Base-by-base conservation (phyloP, 257 asterid genomes). In the Jacaranda mimosifolia region DNA sequence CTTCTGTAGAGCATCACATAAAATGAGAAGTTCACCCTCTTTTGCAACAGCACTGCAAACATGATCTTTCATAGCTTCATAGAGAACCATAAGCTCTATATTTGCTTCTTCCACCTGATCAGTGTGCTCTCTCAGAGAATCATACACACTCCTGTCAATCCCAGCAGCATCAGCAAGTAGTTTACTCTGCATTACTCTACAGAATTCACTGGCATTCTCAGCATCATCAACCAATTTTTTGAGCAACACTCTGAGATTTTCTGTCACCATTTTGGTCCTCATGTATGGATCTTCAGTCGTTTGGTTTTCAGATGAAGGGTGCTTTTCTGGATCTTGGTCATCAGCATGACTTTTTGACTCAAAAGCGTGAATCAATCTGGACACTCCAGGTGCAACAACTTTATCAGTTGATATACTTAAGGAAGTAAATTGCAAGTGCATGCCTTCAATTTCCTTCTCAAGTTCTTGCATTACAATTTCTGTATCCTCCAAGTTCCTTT, bases 291-390 rank as follows among this genome's bases (percentile, higher is more conserved):
- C 94, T 53, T 58, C 89, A 70, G 83, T 72, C 53, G 74, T 68
- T 70, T 51, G 88, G 80, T 76, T 79, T 74, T 73, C 97, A 45
- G 86, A 57, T 10, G 82, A 46, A 70, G 74, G 73, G 70, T 81
- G 21, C 65, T 86, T 88, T 79, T 81, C 90, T 52, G 78, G 35
- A 42, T 88, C 93, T 67, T 79, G 76, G 78, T 88, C 97, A 74
- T 91, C 95, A 62, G 76, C 70, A 4, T 84, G 82, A 68, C 56
- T 72, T 75, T 89, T 91, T 53, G 92, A 56, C 90, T 93, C 99
- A 80, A 93, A 95, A 80, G 97, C 92, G 63, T 93, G 94, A 87
- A 92, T 93, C 84, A 94, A 91, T 82, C 81, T 88, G 55, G 97
- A 94, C 71, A 94, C 95, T 84, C 89, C 92, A 79, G 94, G 82